These are phyloP conservation scores for Diaporthe vexans DNA, from an alignment of 2,329 filamentous ascomycete species.

Conservation along the genomic window DNA sequence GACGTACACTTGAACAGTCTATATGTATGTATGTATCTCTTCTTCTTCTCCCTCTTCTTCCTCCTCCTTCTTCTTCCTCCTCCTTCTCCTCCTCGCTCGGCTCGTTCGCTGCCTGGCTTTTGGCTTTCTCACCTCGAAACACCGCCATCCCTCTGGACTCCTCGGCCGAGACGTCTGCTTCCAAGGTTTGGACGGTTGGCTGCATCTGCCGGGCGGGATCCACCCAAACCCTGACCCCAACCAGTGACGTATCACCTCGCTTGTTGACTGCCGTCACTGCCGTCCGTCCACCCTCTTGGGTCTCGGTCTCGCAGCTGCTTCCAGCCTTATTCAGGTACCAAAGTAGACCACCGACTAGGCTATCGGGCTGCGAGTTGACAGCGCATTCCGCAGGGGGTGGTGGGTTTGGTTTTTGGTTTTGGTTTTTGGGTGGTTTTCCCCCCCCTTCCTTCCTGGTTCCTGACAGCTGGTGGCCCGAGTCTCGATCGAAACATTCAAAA, in stretches of 20 bases:
- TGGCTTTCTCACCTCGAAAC: background rate
- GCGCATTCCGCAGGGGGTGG: no score
- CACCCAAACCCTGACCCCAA: slow-evolving; percentile 5
- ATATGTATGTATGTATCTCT: background rate
- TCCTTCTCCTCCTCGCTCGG: background rate
- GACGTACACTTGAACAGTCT: background rate
- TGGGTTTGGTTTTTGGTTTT: no score
- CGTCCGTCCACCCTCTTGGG: background rate
- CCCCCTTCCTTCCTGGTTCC: background rate
- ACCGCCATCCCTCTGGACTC: background rate
- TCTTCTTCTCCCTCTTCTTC: no score
- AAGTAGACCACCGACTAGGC: background rate
- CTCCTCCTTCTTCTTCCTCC: no score
- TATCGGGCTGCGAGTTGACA: no score
- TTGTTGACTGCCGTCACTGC: slow-evolving; percentile 22
- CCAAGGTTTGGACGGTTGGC: background rate
- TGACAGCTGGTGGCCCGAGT: slow-evolving; percentile 7
- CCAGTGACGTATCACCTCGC: slow-evolving; percentile 25
- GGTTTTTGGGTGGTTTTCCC: no score
- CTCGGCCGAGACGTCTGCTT: background rate
- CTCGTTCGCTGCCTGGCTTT: background rate
- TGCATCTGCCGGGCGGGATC: slow-evolving; percentile 9
- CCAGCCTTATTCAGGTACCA: slow-evolving; percentile 21
- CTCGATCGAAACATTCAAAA: slow-evolving; percentile 23
- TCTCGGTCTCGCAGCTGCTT: slow-evolving; percentile 24